These are phyloP conservation scores for Xylaria longipes DNA, from an alignment of 495 filamentous ascomycete species.

Conservation along the genomic window DNA sequence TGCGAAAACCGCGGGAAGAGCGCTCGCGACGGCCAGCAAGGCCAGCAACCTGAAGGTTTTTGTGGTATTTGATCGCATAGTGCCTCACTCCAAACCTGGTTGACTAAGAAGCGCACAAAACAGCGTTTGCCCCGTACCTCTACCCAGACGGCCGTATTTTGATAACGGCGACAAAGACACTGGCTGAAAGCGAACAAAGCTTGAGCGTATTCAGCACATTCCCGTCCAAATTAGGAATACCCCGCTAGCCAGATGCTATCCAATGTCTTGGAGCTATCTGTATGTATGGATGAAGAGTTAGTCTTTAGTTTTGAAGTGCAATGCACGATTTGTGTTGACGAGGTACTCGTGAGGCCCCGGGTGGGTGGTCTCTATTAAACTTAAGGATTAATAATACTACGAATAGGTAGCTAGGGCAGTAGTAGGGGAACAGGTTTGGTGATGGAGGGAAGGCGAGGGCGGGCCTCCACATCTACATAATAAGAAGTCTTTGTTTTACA, in stretches of 20 bases:
- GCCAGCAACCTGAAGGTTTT: slow-evolving; percentile 35
- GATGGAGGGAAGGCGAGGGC: slow-evolving; percentile 21
- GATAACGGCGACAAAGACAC: background rate
- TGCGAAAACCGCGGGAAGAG: slow-evolving; percentile 48
- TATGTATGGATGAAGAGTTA: background rate
- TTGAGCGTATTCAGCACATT: slow-evolving; percentile 16
- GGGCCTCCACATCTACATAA: slow-evolving; percentile 20
- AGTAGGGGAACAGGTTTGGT: background rate
- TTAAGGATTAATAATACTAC: slow-evolving; percentile 22
- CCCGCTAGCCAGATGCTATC: background rate
- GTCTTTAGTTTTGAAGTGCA: background rate
- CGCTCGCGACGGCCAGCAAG: slow-evolving; percentile 35
- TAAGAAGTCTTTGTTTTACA: background rate
- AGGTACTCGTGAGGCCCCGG: background rate
- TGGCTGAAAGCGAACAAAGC: slow-evolving; percentile 4
- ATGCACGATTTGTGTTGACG: background rate
- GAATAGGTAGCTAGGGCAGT: background rate
- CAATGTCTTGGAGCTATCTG: slow-evolving; percentile 8
- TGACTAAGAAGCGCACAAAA: background rate
- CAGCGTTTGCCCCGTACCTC: background rate
- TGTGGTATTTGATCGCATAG: slow-evolving; percentile 34
- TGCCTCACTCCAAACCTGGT: slow-evolving; percentile 3
- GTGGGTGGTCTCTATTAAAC: slow-evolving; percentile 12
- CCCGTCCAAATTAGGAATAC: background rate
- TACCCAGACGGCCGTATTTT: background rate